phyloP scores from a whole-genome alignment of 176 grass and related monocot species.

The Carex cristatella region DNA sequence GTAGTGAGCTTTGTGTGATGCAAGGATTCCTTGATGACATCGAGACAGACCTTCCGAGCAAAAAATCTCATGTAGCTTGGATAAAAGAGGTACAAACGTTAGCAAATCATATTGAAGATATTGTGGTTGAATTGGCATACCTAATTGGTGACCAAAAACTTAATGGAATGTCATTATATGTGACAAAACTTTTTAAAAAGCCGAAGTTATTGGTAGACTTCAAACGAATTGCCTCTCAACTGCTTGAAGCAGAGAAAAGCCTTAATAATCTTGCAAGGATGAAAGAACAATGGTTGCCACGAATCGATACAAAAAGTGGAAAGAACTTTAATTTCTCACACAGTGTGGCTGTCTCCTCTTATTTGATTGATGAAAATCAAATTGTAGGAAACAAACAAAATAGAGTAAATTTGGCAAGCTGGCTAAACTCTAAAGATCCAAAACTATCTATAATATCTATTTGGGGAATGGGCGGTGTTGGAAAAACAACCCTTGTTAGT shows the following conservation, averaged over 20 bases:
- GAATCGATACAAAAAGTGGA: neutral
- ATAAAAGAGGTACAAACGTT: conserved; percentile 5
- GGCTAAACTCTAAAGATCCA: conserved; percentile 3
- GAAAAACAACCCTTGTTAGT: conserved; percentile 46
- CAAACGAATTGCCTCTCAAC: conserved; percentile 11
- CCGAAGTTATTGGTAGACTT: neutral
- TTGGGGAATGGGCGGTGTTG: conserved; percentile 46
- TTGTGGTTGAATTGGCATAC: conserved; percentile 32
- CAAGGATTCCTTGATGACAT: conserved; percentile 12
- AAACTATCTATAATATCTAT: conserved; percentile 20
- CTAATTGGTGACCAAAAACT: neutral
- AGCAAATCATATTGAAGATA: conserved; percentile 31
- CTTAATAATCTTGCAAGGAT: neutral
- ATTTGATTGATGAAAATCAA: conserved; percentile 22
- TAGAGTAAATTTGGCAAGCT: neutral
- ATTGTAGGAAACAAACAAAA: conserved; percentile 29
- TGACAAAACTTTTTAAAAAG: neutral
- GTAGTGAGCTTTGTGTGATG: conserved; percentile 27
- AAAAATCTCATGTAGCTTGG: neutral
- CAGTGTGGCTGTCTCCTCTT: neutral
- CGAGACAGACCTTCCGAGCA: neutral
- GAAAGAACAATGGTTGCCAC: neutral
- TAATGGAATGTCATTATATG: neutral
- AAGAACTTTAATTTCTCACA: neutral
- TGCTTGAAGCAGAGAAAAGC: neutral